Base-by-base conservation (phyloP, 371 early-diverging fungal genomes). In the Zopfochytrium polystomum region DNA sequence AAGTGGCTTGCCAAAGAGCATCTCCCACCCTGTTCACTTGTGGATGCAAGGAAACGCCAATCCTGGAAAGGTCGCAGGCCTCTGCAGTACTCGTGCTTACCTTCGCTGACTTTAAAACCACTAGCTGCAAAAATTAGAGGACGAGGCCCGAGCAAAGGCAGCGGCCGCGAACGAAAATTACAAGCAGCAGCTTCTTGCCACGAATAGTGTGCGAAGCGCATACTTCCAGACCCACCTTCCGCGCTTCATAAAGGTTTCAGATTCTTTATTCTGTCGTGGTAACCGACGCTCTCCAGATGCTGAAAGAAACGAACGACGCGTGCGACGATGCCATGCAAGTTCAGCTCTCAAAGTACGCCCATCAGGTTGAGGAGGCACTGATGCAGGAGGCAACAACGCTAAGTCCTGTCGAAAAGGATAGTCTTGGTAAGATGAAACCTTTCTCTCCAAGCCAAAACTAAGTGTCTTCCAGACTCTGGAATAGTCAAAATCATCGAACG, bases 301-400 rank as follows among this genome's bases (percentile, higher is more conserved):
- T 90, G 11, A 85, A 89, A 60, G 82, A 82, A 23, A 80, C 84
- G 2, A 83, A 81, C 46, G 87, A 88, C 63, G 85, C 86, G 65
- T 87, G 87, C 55, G 85, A 85, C 65, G 66, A 80, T 25, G 86
- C 87, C 2, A 66, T 89, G 23, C 86, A 85, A 63, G 80, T 83
- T 58, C 85, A 88, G 58, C 66, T 91, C 34, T 78, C 82, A 32
- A 80, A 84, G 31, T 89, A 90, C 60, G 83, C 88, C 9, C 82
- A 80, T 20, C 57, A 73, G 44, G 62, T 80, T 60, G 86, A 84
- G 61, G 66, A 68, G 49, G 61, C 76, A 4, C 57, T 82, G 59
- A 72, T 80, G 72, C 64, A 67, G 51, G 86, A 85, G 44, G 84
- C 79, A 11, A 60, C 68, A 2, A 67, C 74, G 27, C 29, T 85